Conservation (phyloP, 2,329 filamentous ascomycete species). For the Fusarium concolor region DNA sequence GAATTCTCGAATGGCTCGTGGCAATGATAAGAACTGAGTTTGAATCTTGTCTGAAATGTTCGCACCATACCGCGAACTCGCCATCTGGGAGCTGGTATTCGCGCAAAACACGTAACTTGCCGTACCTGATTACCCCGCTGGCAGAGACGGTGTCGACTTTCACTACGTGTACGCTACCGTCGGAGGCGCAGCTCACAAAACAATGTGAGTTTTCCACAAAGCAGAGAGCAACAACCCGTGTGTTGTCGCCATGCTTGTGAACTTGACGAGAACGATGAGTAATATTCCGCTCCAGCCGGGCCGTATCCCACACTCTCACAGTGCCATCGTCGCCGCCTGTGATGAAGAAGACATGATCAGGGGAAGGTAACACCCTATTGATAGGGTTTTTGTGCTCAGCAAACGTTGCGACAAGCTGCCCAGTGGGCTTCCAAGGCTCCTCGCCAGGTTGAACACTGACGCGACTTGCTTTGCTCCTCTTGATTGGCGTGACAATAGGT, state of each 20-base stretch:
- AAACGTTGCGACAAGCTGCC: constrained; percentile 87
- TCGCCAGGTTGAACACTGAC: constrained; percentile 60
- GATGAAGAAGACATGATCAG: constrained; percentile 94
- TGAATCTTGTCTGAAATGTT: constrained; percentile 87
- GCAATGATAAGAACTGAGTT: constrained; percentile 86
- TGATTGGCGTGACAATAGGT: constrained; percentile 79
- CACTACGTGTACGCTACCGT: constrained; percentile 91
- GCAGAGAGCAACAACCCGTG: constrained; percentile 82
- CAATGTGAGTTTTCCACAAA: constrained; percentile 96
- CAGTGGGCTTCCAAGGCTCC: constrained; percentile 81
- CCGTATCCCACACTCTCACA: constrained; percentile 94
- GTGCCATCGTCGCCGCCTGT: constrained; percentile 92
- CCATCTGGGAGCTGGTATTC: constrained; percentile 80
- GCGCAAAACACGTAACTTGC: constrained; percentile 79
- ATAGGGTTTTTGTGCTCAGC: constrained; percentile 87
- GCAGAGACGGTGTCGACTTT: constrained; percentile 72
- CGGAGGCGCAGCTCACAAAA: constrained; percentile 89
- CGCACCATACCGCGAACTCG: constrained; percentile 89
- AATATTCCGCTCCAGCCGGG: constrained; percentile 89
- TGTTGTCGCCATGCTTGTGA: constrained; percentile 77
- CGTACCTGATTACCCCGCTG: constrained; percentile 74
- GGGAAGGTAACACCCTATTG: constrained; percentile 83
- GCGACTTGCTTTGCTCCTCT: constrained; percentile 64
- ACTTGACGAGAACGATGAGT: constrained; percentile 88
- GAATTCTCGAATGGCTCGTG: constrained; percentile 84